Conservation (phyloP, 805 yeast genomes). For the Yamadazyma scolyti region DNA sequence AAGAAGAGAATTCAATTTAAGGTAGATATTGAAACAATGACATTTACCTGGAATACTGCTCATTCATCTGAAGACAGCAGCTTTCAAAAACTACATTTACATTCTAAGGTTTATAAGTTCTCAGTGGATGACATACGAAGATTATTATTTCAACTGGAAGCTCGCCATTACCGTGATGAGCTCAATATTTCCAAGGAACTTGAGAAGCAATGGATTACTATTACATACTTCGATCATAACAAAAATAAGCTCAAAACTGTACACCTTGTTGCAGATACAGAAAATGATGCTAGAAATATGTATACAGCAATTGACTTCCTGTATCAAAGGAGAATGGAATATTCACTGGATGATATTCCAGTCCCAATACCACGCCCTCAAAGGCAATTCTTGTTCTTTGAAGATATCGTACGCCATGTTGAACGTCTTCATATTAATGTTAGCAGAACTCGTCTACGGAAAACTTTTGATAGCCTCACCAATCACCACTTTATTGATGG, state of each 20-base stretch:
- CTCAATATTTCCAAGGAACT: conserved; percentile 66
- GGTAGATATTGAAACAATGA: conserved; percentile 53
- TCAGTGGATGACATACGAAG: conserved; percentile 61
- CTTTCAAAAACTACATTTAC: conserved; percentile 13
- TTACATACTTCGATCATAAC: conserved; percentile 61
- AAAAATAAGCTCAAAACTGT: conserved; percentile 69
- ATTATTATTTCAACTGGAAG: conserved; percentile 63
- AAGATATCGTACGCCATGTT: conserved; percentile 65
- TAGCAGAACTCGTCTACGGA: conserved; percentile 46
- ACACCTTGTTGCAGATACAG: conserved; percentile 72
- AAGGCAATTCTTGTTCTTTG: conserved; percentile 48
- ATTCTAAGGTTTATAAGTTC: conserved; percentile 15
- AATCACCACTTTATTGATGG: conserved; percentile 27
- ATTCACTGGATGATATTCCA: neutral
- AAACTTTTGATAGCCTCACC: conserved; percentile 39
- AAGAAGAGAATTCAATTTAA: conserved; percentile 54
- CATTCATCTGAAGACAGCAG: conserved; percentile 6
- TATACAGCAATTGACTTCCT: neutral
- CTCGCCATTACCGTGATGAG: conserved; percentile 83
- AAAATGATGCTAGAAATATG: conserved; percentile 49
- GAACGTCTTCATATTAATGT: conserved; percentile 70
- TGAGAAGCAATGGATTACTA: conserved; percentile 72
- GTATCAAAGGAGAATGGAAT: neutral
- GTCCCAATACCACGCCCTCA: neutral
- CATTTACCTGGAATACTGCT: conserved; percentile 11